phyloP scores from a whole-genome alignment of 441 rosid genomes.

The Populus hybrid region DNA sequence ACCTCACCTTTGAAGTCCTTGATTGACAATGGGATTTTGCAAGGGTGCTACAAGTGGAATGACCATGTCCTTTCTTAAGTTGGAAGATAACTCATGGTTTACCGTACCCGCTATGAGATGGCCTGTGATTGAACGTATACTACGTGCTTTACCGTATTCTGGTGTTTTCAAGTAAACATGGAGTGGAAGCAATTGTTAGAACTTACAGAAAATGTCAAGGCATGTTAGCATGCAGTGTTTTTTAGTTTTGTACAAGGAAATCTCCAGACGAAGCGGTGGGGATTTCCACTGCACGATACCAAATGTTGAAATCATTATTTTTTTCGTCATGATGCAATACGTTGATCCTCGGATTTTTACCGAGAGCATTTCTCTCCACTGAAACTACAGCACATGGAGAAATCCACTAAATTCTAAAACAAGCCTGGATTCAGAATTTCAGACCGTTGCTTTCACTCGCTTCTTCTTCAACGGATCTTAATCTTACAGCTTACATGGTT shows the following conservation, averaged over 20 bases:
- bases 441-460: too few species aligned
- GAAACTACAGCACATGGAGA: neutral
- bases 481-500: neutral
- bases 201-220: neutral
- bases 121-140: neutral
- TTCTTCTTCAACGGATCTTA: neutral
- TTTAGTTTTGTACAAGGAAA: neutral
- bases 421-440: too few species aligned
- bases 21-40: neutral
- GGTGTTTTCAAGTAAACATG: neutral
- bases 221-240: neutral
- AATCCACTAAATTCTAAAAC: neutral
- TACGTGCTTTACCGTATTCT: neutral
- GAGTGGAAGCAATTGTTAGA: neutral
- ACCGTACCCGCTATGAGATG: neutral
- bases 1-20: neutral
- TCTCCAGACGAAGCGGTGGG: neutral
- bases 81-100: neutral
- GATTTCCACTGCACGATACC: neutral
- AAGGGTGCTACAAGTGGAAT: neutral
- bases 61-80: neutral
- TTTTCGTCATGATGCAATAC: neutral
- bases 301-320: neutral
- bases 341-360: neutral
- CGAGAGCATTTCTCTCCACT: neutral